Conservation (phyloP, 2,329 filamentous ascomycete species). For the Penicillium sp. region DNA sequence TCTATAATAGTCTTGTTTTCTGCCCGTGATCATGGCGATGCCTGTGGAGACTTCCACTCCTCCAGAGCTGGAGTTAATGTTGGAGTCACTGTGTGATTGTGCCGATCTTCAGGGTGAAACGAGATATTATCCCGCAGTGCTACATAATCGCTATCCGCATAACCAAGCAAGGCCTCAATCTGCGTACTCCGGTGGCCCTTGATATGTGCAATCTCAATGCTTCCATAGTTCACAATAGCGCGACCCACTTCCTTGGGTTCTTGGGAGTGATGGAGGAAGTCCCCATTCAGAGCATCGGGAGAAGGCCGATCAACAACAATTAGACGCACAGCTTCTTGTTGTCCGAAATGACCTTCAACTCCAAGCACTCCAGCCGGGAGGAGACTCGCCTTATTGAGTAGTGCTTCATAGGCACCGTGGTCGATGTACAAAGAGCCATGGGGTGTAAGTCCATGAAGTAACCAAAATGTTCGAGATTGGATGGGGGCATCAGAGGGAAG, state of each 20-base stretch:
- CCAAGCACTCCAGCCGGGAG: conserved; percentile 88
- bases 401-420: conserved; percentile 77
- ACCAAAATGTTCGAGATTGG: conserved; percentile 94
- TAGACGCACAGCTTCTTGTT: conserved; percentile 88
- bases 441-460: conserved; percentile 85
- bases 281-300: conserved; percentile 41
- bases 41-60: conserved; percentile 18
- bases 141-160: conserved; percentile 93
- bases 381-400: conserved; percentile 80
- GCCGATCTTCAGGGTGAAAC: conserved; percentile 42
- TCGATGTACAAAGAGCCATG: conserved; percentile 94
- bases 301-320: conserved; percentile 70
- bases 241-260: conserved; percentile 74
- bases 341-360: conserved; percentile 82
- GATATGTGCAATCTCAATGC: conserved; percentile 77
- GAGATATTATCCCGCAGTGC: conserved; percentile 85
- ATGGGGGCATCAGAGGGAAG: conserved; percentile 81
- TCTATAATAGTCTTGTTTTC: background rate
- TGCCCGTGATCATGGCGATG: background rate
- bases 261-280: conserved; percentile 39
- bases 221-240: conserved; percentile 90
- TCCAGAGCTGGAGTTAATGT: conserved; percentile 26
- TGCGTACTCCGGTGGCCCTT: conserved; percentile 80
- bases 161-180: conserved; percentile 78
- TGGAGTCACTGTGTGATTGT: conserved; percentile 16